Percentiles rank a stretch among this genome's conserved stretches.
Conservation (phyloP, 2,329 filamentous ascomycete species). For the Orbilia blumenaviensis region DNA sequence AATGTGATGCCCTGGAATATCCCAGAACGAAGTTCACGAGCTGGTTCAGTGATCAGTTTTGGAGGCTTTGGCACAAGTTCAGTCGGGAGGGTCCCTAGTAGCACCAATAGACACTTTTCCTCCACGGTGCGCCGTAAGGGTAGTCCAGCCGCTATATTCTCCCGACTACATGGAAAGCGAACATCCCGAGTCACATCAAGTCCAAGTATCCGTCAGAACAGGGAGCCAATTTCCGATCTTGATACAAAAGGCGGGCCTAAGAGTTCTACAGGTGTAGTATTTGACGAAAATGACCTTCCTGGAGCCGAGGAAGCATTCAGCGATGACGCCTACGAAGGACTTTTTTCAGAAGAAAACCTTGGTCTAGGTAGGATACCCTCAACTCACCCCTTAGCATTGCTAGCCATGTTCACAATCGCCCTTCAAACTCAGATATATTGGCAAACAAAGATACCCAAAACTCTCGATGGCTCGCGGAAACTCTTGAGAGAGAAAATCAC, state of each 20-base stretch:
- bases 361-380: neutral
- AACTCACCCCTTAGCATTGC: neutral
- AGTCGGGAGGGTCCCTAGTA: conserved; percentile 50
- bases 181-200: conserved; percentile 34
- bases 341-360: neutral
- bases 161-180: conserved; percentile 25
- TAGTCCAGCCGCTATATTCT: conserved; percentile 17
- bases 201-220: conserved; percentile 29
- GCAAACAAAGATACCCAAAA: conserved; percentile 49
- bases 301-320: conserved; percentile 30
- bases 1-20: conserved; percentile 54
- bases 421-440: neutral
- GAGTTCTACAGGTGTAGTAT: neutral
- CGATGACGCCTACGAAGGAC: neutral
- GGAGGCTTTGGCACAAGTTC: conserved; percentile 56
- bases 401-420: neutral
- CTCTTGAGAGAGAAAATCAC: conserved; percentile 54
- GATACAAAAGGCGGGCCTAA: neutral
- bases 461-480: conserved; percentile 53
- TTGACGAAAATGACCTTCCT: conserved; percentile 13
- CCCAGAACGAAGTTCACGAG: conserved; percentile 37
- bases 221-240: conserved; percentile 11
- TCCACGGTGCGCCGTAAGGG: conserved; percentile 18
- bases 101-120: conserved; percentile 26
- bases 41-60: conserved; percentile 50